Evolutionary conservation across 768 basidiomycete species (phyloP).

Genomic region (Auriscalpium microsporum): DNA sequence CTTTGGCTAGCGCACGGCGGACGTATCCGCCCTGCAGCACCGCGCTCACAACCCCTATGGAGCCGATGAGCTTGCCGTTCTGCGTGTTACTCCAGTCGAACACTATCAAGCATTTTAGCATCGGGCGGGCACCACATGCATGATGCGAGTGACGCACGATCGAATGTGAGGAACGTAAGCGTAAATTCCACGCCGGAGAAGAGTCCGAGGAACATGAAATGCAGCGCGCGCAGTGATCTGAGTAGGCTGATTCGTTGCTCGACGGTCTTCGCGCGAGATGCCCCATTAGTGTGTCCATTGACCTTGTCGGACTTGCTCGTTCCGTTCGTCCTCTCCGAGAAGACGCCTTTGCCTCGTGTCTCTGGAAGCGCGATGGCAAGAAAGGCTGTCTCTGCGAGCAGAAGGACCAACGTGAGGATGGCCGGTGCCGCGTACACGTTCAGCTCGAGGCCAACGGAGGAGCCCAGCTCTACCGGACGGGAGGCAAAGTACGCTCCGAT

Average conservation of each 20-base stretch:
- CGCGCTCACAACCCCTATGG: constrained; percentile 86
- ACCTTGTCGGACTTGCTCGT: neutral
- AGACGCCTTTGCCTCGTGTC: constrained; percentile 44
- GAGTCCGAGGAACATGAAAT: constrained; percentile 79
- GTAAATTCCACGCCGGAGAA: constrained; percentile 98
- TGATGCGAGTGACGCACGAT: constrained; percentile 41
- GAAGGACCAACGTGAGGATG: constrained; percentile 65
- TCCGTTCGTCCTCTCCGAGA: constrained; percentile 14
- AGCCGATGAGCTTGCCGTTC: constrained; percentile 76
- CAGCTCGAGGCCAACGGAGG: constrained; percentile 49
- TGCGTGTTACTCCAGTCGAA: constrained; percentile 86
- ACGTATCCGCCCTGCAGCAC: constrained; percentile 93
- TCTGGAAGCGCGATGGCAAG: constrained; percentile 74
- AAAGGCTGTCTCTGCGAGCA: constrained; percentile 74
- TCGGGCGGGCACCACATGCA: too few species aligned
- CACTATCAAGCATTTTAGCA: constrained; percentile 35
- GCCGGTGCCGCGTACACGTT: constrained; percentile 95
- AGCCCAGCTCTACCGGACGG: constrained; percentile 57
- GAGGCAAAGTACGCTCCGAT: constrained; percentile 96
- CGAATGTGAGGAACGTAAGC: constrained; percentile 88
- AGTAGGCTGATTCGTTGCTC: constrained; percentile 52
- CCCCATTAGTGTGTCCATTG: neutral
- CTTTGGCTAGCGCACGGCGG: constrained; percentile 63
- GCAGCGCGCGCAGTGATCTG: constrained; percentile 52
- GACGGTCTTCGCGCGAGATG: constrained; percentile 11